Evolutionary conservation across 345 rosid genomes (phyloP).

Genomic region (Acer saccharum): DNA sequence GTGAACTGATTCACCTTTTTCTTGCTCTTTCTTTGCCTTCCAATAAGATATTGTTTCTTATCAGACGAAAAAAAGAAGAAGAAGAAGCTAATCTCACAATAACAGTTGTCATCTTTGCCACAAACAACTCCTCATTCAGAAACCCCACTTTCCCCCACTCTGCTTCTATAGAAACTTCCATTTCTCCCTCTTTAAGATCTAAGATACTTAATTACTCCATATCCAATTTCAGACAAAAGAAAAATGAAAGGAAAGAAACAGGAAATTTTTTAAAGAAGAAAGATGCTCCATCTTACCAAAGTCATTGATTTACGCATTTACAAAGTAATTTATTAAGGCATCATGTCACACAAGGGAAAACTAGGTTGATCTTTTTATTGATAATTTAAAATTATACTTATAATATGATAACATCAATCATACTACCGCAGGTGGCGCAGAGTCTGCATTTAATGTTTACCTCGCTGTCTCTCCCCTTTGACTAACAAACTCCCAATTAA

Average conservation of each 20-base stretch:
- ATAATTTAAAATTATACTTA: not conserved
- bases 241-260: no score
- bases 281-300: not conserved
- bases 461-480: not conserved
- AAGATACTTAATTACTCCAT: not conserved
- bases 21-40: not conserved
- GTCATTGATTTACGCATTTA: not conserved
- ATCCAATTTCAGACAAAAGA: no score
- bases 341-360: not conserved
- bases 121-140: not conserved
- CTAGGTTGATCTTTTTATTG: not conserved
- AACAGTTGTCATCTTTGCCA: not conserved
- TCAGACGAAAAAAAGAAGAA: not conserved
- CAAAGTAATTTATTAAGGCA: not conserved
- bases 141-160: not conserved
- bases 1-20: not conserved
- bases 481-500: not conserved
- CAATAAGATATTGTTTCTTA: not conserved
- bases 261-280: no score
- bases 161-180: not conserved
- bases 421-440: not conserved
- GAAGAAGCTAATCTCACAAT: not conserved
- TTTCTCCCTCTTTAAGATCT: not conserved
- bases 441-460: constrained; percentile 1
- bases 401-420: not conserved